phyloP scores from a whole-genome alignment of 2,329 filamentous ascomycete species.

The Lachnellula arida region DNA sequence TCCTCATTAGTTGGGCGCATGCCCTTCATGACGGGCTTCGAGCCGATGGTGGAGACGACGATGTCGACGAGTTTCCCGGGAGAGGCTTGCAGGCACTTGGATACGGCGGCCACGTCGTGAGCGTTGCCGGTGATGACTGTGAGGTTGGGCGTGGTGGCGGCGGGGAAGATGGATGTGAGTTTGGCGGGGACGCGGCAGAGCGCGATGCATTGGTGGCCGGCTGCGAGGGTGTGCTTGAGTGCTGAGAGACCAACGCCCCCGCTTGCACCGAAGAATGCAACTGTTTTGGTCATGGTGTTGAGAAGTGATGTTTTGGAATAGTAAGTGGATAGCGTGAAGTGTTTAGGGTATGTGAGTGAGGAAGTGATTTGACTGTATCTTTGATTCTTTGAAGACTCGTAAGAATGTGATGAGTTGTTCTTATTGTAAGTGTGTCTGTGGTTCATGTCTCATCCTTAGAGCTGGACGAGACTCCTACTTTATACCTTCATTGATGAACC shows the following conservation, averaged over 20 bases:
- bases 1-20: neutral
- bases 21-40: neutral
- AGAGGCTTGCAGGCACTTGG: neutral
- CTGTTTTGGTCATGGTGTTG: constrained; percentile 24
- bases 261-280: constrained; percentile 51
- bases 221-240: constrained; percentile 23
- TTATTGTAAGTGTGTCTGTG: neutral
- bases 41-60: neutral
- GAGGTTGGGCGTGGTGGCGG: neutral
- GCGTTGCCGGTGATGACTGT: neutral
- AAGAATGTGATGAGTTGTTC: no score
- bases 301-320: neutral
- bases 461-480: neutral
- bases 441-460: neutral
- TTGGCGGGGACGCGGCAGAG: constrained; percentile 3
- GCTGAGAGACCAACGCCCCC: constrained; percentile 39
- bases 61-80: neutral
- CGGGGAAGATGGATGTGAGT: neutral
- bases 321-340: neutral
- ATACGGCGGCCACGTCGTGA: neutral
- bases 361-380: no score
- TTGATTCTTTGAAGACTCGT: no score
- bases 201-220: constrained; percentile 34
- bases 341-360: no score
- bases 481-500: neutral